phyloP scores from a whole-genome alignment of 805 yeast genomes.

The Ogataea sp. region DNA sequence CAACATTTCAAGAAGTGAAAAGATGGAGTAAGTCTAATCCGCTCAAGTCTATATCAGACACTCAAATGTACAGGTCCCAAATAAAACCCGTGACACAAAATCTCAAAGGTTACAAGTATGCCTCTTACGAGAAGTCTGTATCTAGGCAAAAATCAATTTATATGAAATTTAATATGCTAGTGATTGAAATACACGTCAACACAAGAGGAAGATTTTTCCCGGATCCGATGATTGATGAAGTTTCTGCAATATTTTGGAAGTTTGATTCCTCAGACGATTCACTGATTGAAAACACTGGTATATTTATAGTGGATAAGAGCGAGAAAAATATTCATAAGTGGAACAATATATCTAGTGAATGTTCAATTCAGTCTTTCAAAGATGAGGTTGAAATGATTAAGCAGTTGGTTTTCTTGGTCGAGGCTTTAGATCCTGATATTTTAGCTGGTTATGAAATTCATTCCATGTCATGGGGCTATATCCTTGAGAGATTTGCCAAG shows the following conservation, averaged over 20 bases:
- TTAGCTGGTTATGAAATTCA: slow-evolving; percentile 81
- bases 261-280: slow-evolving; percentile 36
- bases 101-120: slow-evolving; percentile 30
- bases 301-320: slow-evolving; percentile 14
- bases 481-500: slow-evolving; percentile 52
- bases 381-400: slow-evolving; percentile 55
- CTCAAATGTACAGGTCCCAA: slow-evolving; percentile 33
- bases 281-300: slow-evolving; percentile 31
- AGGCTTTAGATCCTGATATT: slow-evolving; percentile 77
- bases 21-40: background rate
- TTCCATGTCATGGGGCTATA: slow-evolving; percentile 81
- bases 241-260: slow-evolving; percentile 57
- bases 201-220: slow-evolving; percentile 46
- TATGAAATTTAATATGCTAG: slow-evolving; percentile 46
- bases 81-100: slow-evolving; percentile 39
- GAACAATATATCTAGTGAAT: slow-evolving; percentile 7
- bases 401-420: slow-evolving; percentile 46
- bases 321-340: background rate
- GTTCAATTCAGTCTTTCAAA: slow-evolving; percentile 32
- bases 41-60: background rate
- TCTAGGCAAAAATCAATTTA: slow-evolving; percentile 28
- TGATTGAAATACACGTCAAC: slow-evolving; percentile 61
- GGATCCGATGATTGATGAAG: slow-evolving; percentile 55
- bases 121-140: slow-evolving; percentile 20
- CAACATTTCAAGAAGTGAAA: background rate